Evolutionary conservation across 2,329 filamentous ascomycete genomes (phyloP), one percentile per base, ranked within the genome.

Genomic region (Talaromyces sp.): DNA sequence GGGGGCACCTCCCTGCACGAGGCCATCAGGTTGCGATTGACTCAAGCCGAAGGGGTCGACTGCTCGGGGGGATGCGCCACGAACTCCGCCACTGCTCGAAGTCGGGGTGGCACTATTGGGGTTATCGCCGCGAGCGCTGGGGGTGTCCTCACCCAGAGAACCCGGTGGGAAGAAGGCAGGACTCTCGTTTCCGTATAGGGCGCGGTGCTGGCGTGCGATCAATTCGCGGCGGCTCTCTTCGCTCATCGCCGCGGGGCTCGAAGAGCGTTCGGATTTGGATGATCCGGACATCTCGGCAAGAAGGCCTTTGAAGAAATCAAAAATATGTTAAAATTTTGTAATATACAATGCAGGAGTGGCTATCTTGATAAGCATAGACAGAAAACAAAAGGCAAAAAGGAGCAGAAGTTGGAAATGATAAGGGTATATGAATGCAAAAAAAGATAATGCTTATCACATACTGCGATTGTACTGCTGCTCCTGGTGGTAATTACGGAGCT

Each of bases 401-500:
- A 68, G 72, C 75, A 73, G 75, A 71, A 65, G 67, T 66, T 70
- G 71, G 65, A 62, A 58, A 57, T 25, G 39, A 30, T 28, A 55
- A 47, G 56, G 60, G 55, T 55, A 52, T 60, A 51, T 54, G 30
- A 60, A 60, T 52, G 58, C 58, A 64, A 67, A 65, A 66, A 69
- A 65, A 67, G 61, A 60, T 58, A 69, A 73, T 67, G 71, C 74
- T 77, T 62, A 77, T 79, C 75, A 78, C 78, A 71, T 81, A 98
- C 95, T 97, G 91, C 93, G 89, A 84, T 98, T 96, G 82, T 96
- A 98, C 87, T 99, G 95, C 86, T 99, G 95, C 86, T 99, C 95
- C 82, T 97, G 96, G 82, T 99, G 95, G 82, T 98, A 96, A 81
- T 98, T 99, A 80, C 95, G 92, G 79, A 99, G 88, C 83, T 99